Percentiles rank a stretch among this genome's conserved stretches.
phyloP scores from a whole-genome alignment of 768 basidiomycete species.

The Boletus edulis region DNA sequence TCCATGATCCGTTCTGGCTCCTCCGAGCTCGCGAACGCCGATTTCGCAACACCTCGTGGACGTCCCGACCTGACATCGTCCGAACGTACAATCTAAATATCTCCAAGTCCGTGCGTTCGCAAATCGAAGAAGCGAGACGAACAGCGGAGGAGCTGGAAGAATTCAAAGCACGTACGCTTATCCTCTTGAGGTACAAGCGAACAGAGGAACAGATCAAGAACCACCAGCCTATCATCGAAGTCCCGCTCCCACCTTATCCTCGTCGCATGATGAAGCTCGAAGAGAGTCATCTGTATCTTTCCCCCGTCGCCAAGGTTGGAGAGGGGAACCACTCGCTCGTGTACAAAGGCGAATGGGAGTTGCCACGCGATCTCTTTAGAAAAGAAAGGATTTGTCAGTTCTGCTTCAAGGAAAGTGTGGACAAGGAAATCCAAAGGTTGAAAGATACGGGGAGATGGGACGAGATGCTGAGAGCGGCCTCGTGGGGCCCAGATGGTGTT shows the following conservation, averaged over 20 bases:
- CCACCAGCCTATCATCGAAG: constrained; percentile 28
- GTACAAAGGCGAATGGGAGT: constrained; percentile 48
- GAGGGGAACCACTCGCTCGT: constrained; percentile 53
- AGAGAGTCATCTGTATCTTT: constrained; percentile 52
- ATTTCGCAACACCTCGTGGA: constrained; percentile 22
- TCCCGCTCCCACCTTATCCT: constrained; percentile 29
- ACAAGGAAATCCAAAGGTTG: constrained; percentile 19
- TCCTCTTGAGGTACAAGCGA: constrained; percentile 19
- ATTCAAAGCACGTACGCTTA: constrained; percentile 15
- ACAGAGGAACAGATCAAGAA: constrained; percentile 21
- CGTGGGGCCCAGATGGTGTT: constrained; percentile 10
- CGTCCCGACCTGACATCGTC: constrained; percentile 28
- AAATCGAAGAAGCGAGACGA: constrained; percentile 1
- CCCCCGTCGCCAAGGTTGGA: constrained; percentile 37
- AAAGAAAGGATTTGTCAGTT: constrained; percentile 34
- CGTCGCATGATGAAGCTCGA: constrained; percentile 19
- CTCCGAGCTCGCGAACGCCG: constrained; percentile 18
- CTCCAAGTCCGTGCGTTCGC: not conserved
- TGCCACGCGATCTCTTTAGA: constrained; percentile 43
- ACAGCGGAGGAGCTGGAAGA: constrained; percentile 9
- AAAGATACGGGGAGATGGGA: constrained; percentile 24
- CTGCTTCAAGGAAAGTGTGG: constrained; percentile 37
- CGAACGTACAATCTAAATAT: constrained; percentile 31
- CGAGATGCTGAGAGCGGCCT: constrained; percentile 11
- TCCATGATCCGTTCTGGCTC: constrained; percentile 43